Conservation (phyloP, 169 alveolate species). For the Babesia divergens region DNA sequence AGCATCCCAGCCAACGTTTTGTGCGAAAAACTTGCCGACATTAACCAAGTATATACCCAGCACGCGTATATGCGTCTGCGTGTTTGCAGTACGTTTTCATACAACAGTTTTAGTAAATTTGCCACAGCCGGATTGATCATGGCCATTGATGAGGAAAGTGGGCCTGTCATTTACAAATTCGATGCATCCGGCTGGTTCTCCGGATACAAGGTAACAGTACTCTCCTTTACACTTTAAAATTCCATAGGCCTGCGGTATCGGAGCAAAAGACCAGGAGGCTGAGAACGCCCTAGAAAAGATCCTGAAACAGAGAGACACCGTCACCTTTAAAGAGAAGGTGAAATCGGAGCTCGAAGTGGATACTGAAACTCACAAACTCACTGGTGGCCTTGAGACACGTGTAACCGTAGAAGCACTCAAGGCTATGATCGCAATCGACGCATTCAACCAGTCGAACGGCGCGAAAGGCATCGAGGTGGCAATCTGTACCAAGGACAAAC, state of each 20-base stretch:
- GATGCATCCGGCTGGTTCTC: conserved; percentile 96
- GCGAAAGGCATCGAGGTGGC: conserved; percentile 90
- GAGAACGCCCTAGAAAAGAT: conserved; percentile 82
- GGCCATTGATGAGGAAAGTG: conserved; percentile 91
- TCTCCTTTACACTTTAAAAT: not conserved
- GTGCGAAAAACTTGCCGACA: conserved; percentile 89
- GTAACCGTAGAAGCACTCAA: conserved; percentile 69
- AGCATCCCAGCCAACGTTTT: conserved; percentile 89
- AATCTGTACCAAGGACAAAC: conserved; percentile 80
- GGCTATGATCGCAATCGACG: conserved; percentile 72
- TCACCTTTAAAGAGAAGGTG: conserved; percentile 66
- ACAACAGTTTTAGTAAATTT: not conserved
- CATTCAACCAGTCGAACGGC: conserved; percentile 72
- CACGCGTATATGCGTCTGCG: conserved; percentile 93
- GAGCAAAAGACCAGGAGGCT: conserved; percentile 89
- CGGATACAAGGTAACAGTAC: conserved; percentile 79
- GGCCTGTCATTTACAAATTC: conserved; percentile 89
- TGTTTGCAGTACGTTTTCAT: conserved; percentile 82
- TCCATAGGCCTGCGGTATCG: conserved; percentile 83
- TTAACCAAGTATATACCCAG: conserved; percentile 92
- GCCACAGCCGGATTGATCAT: conserved; percentile 84
- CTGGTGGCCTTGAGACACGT: conserved; percentile 51
- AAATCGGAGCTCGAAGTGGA: conserved; percentile 64
- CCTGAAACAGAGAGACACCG: conserved; percentile 64
- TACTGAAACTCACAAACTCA: conserved; percentile 54